Base-by-base conservation (phyloP, 805 yeast species). In the Blastobotrys robertii region DNA sequence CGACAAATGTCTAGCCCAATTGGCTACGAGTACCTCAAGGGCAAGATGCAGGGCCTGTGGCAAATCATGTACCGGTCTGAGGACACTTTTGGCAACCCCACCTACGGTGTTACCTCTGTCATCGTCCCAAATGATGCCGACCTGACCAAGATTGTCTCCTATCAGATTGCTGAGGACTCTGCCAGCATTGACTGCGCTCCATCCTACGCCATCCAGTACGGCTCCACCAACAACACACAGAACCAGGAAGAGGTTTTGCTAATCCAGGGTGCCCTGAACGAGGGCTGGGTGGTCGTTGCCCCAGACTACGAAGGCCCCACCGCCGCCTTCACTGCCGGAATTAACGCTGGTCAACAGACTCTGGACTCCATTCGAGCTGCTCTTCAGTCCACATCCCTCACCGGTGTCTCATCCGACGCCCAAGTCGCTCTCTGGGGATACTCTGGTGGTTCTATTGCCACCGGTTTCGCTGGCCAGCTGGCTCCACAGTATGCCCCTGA, bases 331-430 rank as follows among this genome's bases (percentile, higher is more conserved):
- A 47, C 51, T 13, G 49, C 44, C 4, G 54, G 52, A 2, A 33
- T 44, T 16, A 41, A 43, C 11, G 54, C 53, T 9, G 64, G 63
- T 6, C 52, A 49, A 19, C 46, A 48, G 22, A 47, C 52, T 3
- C 54, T 60, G 10, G 62, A 59, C 43, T 48, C 61, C 1, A 39
- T 59, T 7, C 43, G 58, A 2, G 64, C 63, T 1, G 49, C 52
- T 6, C 41, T 49, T 12, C 34, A 41, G 19, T 45, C 52, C 6
- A 22, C 25, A 3, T 30, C 39, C 35, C 13, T 44, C 16, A 44
- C 46, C 8, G 50, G 49, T 12, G 38, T 52, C 36, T 19, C 31
- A 12, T 40, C 40, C 29, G 44, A 34, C 28, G 42, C 55, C 16
- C 39, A 44, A 34, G 37, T 53, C 8, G 59, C 48, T 8, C 12